Evolutionary conservation across 2,329 filamentous ascomycete species (phyloP).

Genomic region (Chalaropsis ovoidea): DNA sequence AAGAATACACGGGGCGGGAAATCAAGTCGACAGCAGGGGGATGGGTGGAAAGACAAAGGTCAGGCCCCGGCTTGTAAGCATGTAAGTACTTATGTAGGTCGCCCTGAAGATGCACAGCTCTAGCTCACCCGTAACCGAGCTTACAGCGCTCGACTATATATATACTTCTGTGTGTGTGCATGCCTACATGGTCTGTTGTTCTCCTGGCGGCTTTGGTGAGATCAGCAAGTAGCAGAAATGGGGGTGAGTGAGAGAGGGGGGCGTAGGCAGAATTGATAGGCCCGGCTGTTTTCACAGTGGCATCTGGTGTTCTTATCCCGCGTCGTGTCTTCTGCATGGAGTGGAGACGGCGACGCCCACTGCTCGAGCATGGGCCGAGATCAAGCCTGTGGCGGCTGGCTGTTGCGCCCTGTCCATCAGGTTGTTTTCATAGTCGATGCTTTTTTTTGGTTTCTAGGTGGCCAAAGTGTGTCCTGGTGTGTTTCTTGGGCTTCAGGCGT

Average conservation of each 20-base stretch:
- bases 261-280: background rate
- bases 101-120: conserved; percentile 4
- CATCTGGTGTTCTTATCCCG: conserved; percentile 8
- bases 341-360: background rate
- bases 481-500: background rate
- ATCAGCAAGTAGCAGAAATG: background rate
- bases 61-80: background rate
- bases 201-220: background rate
- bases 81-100: background rate
- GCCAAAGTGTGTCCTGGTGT: background rate
- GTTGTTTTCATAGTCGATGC: conserved; percentile 10
- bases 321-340: conserved; percentile 2
- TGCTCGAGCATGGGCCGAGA: conserved; percentile 5
- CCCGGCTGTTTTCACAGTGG: background rate
- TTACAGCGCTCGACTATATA: background rate
- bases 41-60: background rate
- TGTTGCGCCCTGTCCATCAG: conserved; percentile 16
- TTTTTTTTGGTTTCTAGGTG: background rate
- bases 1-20: background rate
- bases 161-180: background rate
- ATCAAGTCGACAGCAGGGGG: background rate
- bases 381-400: conserved; percentile 6
- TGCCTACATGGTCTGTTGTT: background rate
- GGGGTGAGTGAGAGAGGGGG: background rate
- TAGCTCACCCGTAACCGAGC: background rate